Base-by-base conservation (phyloP, 176 grass and related monocot genomes). In the Puccinellia tenuiflora region DNA sequence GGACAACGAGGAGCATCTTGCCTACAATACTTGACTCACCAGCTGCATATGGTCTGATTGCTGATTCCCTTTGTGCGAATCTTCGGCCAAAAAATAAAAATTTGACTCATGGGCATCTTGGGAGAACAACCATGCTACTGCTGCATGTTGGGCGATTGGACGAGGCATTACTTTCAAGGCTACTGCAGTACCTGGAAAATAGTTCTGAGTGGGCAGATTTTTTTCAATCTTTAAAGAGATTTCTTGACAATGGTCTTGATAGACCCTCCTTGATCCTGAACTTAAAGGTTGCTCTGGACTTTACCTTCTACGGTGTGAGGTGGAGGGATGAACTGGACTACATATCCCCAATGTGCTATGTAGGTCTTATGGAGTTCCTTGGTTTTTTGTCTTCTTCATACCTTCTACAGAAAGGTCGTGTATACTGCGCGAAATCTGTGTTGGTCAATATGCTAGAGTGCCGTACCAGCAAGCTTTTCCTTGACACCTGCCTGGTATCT, bases 321-420 rank as follows among this genome's bases (percentile, higher is more conserved):
- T 89, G 92, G 90, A 81, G 0, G 79, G 4, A 0, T 5, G 75
- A 91, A 73, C 8, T 0, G 10, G 87, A 92, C 73, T 97, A 88
- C 52, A 71, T 97, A 37, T 87, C 90, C 14, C 90, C 86, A 2
- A n/a, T 87, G 5, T 92, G 84, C 56, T 94, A 75, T 73, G 55
- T 92, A n/a, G 88, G 89, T 83, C 90, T 97, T 21, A 18, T 92
- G 4, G 90, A 92, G 26, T 85, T 61, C 67, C 88, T 97, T 81
- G 48, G 50, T 21, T 92, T 97, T 37, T 78, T 97, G 34, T 59
- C 84, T 68, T 84, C 84, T 5, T 85, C 86, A 0, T 67, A 73
- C 53, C 75, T 46, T 74, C 66, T 84, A 45, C 63, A 42, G 40
- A 8, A 64, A 79, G 22, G 81, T 14, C 60, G 69, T 68, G 42